Evolutionary conservation across 345 rosid species (phyloP), one percentile per base, ranked within the genome.

Genomic region (Combretum micranthum): DNA sequence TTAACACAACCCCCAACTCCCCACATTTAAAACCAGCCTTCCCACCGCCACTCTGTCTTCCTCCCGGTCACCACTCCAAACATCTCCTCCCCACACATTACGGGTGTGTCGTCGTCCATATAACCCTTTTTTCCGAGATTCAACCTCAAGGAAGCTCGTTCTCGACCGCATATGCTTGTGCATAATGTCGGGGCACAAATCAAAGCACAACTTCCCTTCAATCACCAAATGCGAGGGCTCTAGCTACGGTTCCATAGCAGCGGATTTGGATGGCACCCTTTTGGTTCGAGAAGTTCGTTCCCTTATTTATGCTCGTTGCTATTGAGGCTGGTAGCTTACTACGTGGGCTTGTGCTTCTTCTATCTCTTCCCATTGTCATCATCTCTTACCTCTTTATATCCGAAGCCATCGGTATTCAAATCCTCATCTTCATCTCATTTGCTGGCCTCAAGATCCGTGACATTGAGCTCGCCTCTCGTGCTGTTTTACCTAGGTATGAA

Each of bases 221-320:
- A 73, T 88, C 69, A 42, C 68, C 53, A 69, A 74, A 50, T 88
- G 98, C 51, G 56, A 5, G 15, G 80, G 82, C 42, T 57, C 76
- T n/a, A 47, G 65, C 18, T 82, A 79, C 39, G 39, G 39, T 20
- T 91, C 98, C 15, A 67, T 91, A 13, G 95, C 98, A 1, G 93
- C 98, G 2, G 96, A 91, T 70, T 96, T 91, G 6, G 98, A 91
- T 51, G 98, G 98, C 15, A 91, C 98, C 16, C 85, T 91, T 13
- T 83, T 88, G 12, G 45, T 74, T 83, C 91, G 1, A 66, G 88
- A 42, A 91, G 95, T 78, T 83, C 96, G 11, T 78, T 91, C 47
- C 92, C 98, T 14, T 91, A 91, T 82, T 91, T 83, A 82, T 91
- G 95, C 92, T 91, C 0, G 83, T 91, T 0, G 98, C 98, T 2